These are phyloP conservation scores for Limtongia smithiae DNA, from an alignment of 805 yeast species.

Conservation along the genomic window DNA sequence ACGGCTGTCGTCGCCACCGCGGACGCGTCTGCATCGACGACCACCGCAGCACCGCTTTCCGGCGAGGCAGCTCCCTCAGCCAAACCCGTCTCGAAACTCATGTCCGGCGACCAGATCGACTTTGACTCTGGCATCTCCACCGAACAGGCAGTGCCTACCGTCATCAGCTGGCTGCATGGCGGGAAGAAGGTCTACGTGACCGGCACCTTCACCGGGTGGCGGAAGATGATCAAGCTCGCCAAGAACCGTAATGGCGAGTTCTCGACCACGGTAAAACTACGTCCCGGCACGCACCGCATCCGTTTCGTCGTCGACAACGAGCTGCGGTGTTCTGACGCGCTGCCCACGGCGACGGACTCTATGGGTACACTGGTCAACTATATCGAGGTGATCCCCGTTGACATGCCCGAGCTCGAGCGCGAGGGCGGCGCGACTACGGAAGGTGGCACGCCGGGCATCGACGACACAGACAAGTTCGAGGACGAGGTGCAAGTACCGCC, in stretches of 20 bases:
- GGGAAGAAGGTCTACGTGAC: conserved; percentile 93
- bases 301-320: conserved; percentile 94
- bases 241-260: conserved; percentile 42
- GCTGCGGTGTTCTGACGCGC: conserved; percentile 75
- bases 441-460: no score
- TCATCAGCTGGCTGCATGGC: conserved; percentile 92
- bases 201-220: conserved; percentile 97
- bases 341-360: conserved; percentile 97
- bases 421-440: conserved; percentile 26
- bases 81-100: conserved; percentile 35
- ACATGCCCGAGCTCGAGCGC: conserved; percentile 29
- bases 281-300: conserved; percentile 89
- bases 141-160: conserved; percentile 46
- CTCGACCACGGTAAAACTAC: conserved; percentile 68
- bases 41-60: conserved; percentile 30
- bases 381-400: conserved; percentile 54
- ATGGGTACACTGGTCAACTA: conserved; percentile 95
- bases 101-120: conserved; percentile 38
- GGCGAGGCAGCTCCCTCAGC: no score
- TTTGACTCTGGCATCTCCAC: conserved; percentile 26
- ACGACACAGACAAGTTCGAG: no score
- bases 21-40: background rate
- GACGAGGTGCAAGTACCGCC: conserved; percentile 24
- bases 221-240: conserved; percentile 85
- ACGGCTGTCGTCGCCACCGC: conserved; percentile 4